Base-by-base conservation (phyloP, 257 asterid species). In the Capsicum rhomboideum region DNA sequence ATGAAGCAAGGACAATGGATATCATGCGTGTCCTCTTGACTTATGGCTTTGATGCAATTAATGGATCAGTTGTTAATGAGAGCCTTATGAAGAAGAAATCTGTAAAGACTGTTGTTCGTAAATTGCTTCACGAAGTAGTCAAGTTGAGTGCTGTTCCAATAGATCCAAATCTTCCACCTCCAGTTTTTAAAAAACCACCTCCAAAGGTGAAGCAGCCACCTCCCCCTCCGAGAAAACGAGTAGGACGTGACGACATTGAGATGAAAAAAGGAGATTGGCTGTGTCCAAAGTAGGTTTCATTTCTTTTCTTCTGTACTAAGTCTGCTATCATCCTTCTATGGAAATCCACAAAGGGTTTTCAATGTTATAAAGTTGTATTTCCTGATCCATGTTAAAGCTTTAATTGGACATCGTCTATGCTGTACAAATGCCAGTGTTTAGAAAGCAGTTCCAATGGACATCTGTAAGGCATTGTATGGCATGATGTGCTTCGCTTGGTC, bases 241-340 rank as follows among this genome's bases (percentile, higher is more conserved):
- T 96, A 13, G 99, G 98, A 28, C 98, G 98, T 69, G 89, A 89
- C 77, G 99, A 94, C 79, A 84, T 96, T 88, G 99, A 96, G 89
- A 93, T 94, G 99, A 96, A 96, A 87, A 93, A 93, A 91, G 99
- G 99, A 0, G 99, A 96, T 87, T 96, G 99, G 98, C 98, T 96
- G 69, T 96, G 99, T 82, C 88, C 91, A 16, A 96, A 96, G 99
- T 96, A 91, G 44, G 96, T 88, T 90, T 86, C 20, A 6, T 78
- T 54, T 81, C 85, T 31, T 58, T 82, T 84, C 64, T 67, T 50
- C 26, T 77, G 44, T 26, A 1, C 44, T 26, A 50, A 17, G 10
- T 67, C 81, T 77, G 84, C 21, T 80, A 40, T 83, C 49, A 20
- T 78, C 82, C 17, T 80, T 81, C 21, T 63, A 72, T 85, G 80